Evolutionary conservation across 805 yeast genomes (phyloP), one percentile per base, ranked within the genome.

Genomic region (Candida broadrunensis): DNA sequence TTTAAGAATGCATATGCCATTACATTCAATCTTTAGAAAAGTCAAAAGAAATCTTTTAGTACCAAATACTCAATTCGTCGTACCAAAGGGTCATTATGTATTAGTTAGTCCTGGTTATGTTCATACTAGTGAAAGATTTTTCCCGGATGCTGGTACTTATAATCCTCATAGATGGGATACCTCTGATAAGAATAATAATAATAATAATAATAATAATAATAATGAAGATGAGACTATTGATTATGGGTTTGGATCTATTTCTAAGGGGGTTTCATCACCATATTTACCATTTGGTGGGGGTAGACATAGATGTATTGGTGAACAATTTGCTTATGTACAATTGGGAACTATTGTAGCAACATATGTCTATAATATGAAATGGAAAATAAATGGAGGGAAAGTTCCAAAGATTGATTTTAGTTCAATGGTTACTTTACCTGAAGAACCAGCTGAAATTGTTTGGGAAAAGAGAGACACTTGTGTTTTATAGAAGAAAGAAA

Each of bases 231-330:
- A 67, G 27, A 66, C 77, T 39, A 83, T 89, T 34, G 98, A 91
- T 65, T 91, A 90, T 61, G 98, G 98, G n/a, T 91, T 91, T 55
- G 97, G 97, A 61, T 86, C 88, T 45, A 87, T 93, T 48, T 82
- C 96, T 35, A 93, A 93, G 70, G 99, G 98, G 69, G 98, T 91
- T 39, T 73, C 87, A 23, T 88, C 97, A 33, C 96, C 98, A 44
- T 93, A 88, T 69, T 79, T 93, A 61, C 99, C 99, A 41, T 93
- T 93, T 58, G 99, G 99, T 54, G 99, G 98, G 65, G 99, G 99
- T 52, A 86, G 99, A 77, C 99, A 93, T 66, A 85, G 99, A 72
- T 93, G 99, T 71, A 91, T 93, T 58, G 99, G 99, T 61, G 99
- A 93, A 69, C 98, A 91, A 63, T 93, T 93, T 70, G 99, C 99